Evolutionary conservation across 768 basidiomycete genomes (phyloP).

Genomic region (Exsudoporus frostii): DNA sequence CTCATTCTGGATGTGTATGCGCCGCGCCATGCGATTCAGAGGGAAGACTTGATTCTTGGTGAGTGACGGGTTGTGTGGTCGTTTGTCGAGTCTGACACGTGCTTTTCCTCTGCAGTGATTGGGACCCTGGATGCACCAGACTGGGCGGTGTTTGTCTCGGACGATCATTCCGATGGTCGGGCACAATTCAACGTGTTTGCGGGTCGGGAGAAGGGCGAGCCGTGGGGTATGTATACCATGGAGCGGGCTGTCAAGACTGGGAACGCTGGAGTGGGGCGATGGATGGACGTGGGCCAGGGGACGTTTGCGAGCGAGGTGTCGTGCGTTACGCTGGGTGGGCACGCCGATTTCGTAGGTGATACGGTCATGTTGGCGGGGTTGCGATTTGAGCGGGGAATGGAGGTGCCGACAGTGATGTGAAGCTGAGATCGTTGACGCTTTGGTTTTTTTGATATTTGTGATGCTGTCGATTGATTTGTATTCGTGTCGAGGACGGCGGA

Average conservation of each 20-base stretch:
- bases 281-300: slow-evolving; percentile 37
- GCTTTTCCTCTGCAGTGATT: slow-evolving; percentile 43
- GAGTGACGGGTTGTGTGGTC: not conserved
- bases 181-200: slow-evolving; percentile 71
- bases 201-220: slow-evolving; percentile 45
- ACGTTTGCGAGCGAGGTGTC: slow-evolving; percentile 57
- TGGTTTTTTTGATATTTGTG: not conserved
- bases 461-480: slow-evolving; percentile 16
- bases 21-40: slow-evolving; percentile 43
- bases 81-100: not conserved
- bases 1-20: slow-evolving; percentile 56
- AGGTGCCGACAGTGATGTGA: slow-evolving; percentile 53
- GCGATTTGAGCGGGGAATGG: slow-evolving; percentile 60
- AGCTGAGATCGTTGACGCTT: not conserved
- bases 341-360: slow-evolving; percentile 35
- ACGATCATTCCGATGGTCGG: slow-evolving; percentile 61
- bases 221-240: slow-evolving; percentile 74
- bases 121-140: slow-evolving; percentile 69
- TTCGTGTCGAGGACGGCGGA: not conserved
- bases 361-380: slow-evolving; percentile 62
- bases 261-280: slow-evolving; percentile 46
- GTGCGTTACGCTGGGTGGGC: slow-evolving; percentile 22
- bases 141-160: slow-evolving; percentile 74
- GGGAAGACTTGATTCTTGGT: slow-evolving; percentile 58
- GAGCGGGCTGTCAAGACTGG: slow-evolving; percentile 45